A percentile compares a stretch with the other conserved stretches of the same genome.
Conservation (phyloP, 345 rosid genomes). For the Draba incana region DNA sequence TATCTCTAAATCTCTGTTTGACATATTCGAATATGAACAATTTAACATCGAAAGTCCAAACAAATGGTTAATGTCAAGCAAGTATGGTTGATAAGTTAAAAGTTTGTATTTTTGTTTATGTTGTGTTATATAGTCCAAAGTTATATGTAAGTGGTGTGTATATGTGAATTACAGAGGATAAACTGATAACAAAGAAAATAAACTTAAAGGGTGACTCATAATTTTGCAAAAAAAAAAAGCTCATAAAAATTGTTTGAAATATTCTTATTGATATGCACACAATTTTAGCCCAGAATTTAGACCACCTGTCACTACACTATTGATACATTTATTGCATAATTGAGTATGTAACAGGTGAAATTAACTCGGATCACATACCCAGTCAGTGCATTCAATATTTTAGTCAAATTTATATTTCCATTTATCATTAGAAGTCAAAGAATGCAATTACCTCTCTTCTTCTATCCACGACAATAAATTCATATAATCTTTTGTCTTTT, state of each 20-base stretch:
- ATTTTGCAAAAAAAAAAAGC: too few species aligned
- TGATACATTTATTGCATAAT: constrained; percentile 4
- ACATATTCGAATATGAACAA: not conserved
- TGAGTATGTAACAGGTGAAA: constrained; percentile 10
- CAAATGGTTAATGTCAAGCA: too few species aligned
- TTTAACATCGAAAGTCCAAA: too few species aligned
- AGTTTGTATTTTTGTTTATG: too few species aligned
- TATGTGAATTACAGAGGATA: too few species aligned
- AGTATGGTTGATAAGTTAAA: too few species aligned
- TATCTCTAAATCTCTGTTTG: not conserved
- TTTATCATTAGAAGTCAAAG: not conserved
- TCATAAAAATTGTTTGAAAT: too few species aligned
- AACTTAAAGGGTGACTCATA: too few species aligned
- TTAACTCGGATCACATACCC: constrained; percentile 11
- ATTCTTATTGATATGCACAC: not conserved
- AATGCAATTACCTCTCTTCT: not conserved
- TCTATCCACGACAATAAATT: not conserved
- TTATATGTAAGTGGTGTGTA: too few species aligned
- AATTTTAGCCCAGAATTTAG: not conserved
- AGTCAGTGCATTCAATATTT: not conserved
- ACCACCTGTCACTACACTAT: not conserved
- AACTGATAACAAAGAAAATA: too few species aligned
- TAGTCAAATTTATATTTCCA: not conserved
- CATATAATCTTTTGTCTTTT: not conserved
- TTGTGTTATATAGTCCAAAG: too few species aligned